A percentile compares a stretch with the other conserved stretches of the same genome.
These are phyloP conservation scores for Cercophora samala DNA, from an alignment of 495 filamentous ascomycete genomes.

Conservation along the genomic window DNA sequence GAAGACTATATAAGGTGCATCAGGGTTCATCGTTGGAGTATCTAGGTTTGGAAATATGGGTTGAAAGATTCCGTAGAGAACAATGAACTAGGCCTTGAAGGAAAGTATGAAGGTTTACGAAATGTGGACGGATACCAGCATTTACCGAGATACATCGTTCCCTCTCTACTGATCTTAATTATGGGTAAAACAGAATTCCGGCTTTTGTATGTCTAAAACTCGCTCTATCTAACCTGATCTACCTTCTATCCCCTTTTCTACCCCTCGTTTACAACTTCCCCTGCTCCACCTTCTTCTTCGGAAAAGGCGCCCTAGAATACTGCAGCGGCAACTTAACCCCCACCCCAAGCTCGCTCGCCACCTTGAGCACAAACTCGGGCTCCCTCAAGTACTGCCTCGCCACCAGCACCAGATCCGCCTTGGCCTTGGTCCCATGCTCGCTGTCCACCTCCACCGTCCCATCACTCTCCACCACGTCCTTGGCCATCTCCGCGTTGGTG, in stretches of 20 bases:
- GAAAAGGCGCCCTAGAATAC: constrained; percentile 35
- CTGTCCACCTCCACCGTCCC: constrained; percentile 41
- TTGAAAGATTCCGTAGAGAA: too few relatives aligned
- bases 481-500: constrained; percentile 59
- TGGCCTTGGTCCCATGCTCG: constrained; percentile 43
- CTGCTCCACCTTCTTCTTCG: neutral
- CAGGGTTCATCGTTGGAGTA: too few relatives aligned
- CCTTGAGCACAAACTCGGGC: constrained; percentile 61
- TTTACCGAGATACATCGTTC: too few relatives aligned
- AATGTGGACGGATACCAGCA: too few relatives aligned
- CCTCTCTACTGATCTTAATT: too few relatives aligned
- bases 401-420: constrained; percentile 62
- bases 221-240: too few relatives aligned
- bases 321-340: constrained; percentile 55
- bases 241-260: neutral
- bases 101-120: too few relatives aligned
- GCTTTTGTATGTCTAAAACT: too few relatives aligned
- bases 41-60: too few relatives aligned
- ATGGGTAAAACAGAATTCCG: too few relatives aligned
- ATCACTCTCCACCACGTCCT: constrained; percentile 46
- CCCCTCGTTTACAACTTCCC: neutral
- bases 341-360: constrained; percentile 58
- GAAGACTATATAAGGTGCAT: too few relatives aligned
- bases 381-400: constrained; percentile 65
- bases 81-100: too few relatives aligned